Conservation (phyloP, 192 early-diverging fungal species). For the Globomyces pollinis-pini region DNA sequence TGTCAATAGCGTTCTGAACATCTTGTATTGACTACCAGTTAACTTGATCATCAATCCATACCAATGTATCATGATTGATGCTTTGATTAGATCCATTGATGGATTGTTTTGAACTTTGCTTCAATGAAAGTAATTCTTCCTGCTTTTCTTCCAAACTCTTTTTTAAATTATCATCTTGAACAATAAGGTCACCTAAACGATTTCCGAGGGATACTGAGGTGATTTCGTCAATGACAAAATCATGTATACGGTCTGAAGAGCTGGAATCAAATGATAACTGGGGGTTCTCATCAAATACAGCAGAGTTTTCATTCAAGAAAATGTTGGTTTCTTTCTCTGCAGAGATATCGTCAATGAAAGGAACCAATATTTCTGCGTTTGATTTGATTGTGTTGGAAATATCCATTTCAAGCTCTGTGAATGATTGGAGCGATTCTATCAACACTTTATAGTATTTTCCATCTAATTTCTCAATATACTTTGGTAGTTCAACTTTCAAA, state of each 20-base stretch:
- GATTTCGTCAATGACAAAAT: constrained; percentile 34
- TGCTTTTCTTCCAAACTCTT: constrained; percentile 13
- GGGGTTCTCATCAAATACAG: constrained; percentile 23
- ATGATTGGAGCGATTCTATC: constrained; percentile 15
- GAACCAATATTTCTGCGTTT: constrained; percentile 7
- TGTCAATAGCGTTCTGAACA: constrained; percentile 29
- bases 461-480: constrained; percentile 33
- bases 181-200: constrained; percentile 23
- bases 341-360: constrained; percentile 21
- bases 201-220: constrained; percentile 35
- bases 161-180: constrained; percentile 24
- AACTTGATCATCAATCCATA: too few species aligned
- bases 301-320: constrained; percentile 26
- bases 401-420: constrained; percentile 18
- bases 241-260: constrained; percentile 22
- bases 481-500: constrained; percentile 33
- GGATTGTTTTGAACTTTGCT: too few species aligned
- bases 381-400: constrained; percentile 11
- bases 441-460: constrained; percentile 22
- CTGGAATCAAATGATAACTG: constrained; percentile 23
- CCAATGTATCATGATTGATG: constrained; percentile 26
- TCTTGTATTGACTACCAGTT: constrained; percentile 13
- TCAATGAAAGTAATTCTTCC: too few species aligned
- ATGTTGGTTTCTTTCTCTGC: constrained; percentile 15
- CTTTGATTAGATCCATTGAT: too few species aligned